Evolutionary conservation across 306 rosid genomes (phyloP).

Genomic region (Amphicarpaea edgeworthii): DNA sequence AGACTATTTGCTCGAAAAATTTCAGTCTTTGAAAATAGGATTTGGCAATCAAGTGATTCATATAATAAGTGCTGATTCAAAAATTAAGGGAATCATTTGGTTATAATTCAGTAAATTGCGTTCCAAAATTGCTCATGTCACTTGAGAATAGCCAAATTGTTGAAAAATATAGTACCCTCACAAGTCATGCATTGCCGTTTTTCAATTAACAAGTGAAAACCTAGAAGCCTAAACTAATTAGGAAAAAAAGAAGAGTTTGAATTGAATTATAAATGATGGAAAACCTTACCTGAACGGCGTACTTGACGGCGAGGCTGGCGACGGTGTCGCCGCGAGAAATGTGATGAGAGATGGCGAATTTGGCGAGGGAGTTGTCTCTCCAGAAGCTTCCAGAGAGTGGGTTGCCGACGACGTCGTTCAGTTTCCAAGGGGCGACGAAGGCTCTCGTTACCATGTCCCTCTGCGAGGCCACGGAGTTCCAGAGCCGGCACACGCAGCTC

Average conservation of each 20-base stretch:
- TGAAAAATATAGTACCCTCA: neutral
- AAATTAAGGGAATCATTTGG: neutral
- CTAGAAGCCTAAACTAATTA: neutral
- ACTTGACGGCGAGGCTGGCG: conserved; percentile 93
- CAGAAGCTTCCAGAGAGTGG: conserved; percentile 91
- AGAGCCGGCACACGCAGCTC: conserved; percentile 83
- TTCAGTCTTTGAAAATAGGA: neutral
- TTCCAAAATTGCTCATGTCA: neutral
- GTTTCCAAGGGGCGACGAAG: conserved; percentile 77
- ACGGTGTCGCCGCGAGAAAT: conserved; percentile 75
- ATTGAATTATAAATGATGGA: neutral
- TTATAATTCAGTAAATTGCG: neutral
- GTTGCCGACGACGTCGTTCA: conserved; percentile 64
- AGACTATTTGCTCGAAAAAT: neutral
- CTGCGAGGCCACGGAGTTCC: conserved; percentile 91
- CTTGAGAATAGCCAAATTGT: neutral
- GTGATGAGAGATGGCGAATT: conserved; percentile 85
- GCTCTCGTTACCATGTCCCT: conserved; percentile 63
- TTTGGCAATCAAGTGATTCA: too few relatives aligned
- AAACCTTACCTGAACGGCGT: conserved; percentile 76
- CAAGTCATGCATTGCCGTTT: too few relatives aligned
- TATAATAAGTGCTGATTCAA: neutral
- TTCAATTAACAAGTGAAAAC: neutral
- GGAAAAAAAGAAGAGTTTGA: too few relatives aligned
- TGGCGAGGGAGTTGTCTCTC: conserved; percentile 76